Evolutionary conservation across 129 eudicot genomes (phyloP), one percentile per base, ranked within the genome.

Genomic region (Flaveria bidentis): DNA sequence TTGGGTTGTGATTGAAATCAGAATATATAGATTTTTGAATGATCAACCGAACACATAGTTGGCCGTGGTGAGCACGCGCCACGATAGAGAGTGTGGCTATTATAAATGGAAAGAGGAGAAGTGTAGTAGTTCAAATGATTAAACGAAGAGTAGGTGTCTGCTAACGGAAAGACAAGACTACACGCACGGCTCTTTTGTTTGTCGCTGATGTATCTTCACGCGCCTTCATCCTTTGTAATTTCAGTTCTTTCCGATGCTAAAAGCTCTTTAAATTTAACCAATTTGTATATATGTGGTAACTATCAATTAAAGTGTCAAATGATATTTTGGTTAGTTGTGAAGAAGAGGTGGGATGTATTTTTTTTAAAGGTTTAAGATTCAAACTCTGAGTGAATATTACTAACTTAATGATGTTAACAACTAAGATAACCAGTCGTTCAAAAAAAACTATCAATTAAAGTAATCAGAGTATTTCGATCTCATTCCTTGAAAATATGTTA

Each of bases 121-220:
- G 36, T 26, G 73, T 50, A 67, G 75, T 77, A 61, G 83, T 80
- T 82, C 90, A 86, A 88, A 88, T 88, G 93, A 88, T 88, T 88
- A 83, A 73, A 76, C 42, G 76, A 76, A 71, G 88, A 71, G 82
- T 76, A 61, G 74, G 78, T 88, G 92, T 88, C 88, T 86, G 84
- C 74, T 49, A 64, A 76, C 50, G 52, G 72, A 78, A 81, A 83
- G 87, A 84, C 90, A 88, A 66, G 66, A 82, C 74, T 80, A 86
- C 86, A 84, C 93, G 90, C 90, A 84, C 90, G 85, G 33, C 84
- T 83, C 60, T 25, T 56, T 42, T 74, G 84, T 66, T 11, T 73
- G 79, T 52, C 69, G 56, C 16, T 39, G 3, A 50, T 22, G 66
- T 33, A 72, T 41, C 23, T 66, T 78, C 85, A 81, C 73, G 72